phyloP scores from a whole-genome alignment of 495 filamentous ascomycete genomes.

The Trichoderma asperelloides region DNA sequence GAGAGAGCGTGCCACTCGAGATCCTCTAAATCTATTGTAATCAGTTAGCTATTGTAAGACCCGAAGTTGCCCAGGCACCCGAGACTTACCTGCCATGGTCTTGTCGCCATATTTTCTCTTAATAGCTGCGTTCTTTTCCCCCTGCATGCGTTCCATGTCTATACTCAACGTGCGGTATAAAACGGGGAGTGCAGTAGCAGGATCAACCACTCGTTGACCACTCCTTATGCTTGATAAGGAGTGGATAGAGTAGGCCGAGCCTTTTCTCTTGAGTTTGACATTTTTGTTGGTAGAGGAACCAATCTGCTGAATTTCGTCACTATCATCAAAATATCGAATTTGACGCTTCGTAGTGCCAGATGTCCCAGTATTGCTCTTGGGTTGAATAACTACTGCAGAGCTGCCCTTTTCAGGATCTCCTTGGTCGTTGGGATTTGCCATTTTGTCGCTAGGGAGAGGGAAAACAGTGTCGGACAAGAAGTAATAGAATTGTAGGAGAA shows the following conservation, averaged over 20 bases:
- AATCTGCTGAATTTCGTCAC: background rate
- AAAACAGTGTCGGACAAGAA: background rate
- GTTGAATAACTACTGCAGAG: too few relatives aligned
- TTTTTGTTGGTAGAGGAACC: background rate
- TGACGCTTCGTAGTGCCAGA: background rate
- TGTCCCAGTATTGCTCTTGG: background rate
- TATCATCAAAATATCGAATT: background rate
- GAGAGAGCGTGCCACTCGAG: background rate
- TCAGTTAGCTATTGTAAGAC: background rate
- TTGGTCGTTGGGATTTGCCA: background rate
- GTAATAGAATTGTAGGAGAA: background rate
- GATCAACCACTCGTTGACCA: background rate
- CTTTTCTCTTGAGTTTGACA: background rate
- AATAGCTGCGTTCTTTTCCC: background rate
- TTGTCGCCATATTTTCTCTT: background rate
- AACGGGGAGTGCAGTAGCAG: background rate
- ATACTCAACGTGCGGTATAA: background rate
- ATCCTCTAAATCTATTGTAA: background rate
- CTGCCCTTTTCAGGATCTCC: background rate
- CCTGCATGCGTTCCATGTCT: background rate
- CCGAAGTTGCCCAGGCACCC: background rate
- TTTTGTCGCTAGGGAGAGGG: background rate
- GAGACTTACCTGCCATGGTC: background rate
- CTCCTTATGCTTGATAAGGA: background rate
- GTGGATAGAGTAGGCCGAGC: background rate